Evolutionary conservation across 805 yeast genomes (phyloP), one percentile per base, ranked within the genome.

Genomic region (Candida glaebosa): DNA sequence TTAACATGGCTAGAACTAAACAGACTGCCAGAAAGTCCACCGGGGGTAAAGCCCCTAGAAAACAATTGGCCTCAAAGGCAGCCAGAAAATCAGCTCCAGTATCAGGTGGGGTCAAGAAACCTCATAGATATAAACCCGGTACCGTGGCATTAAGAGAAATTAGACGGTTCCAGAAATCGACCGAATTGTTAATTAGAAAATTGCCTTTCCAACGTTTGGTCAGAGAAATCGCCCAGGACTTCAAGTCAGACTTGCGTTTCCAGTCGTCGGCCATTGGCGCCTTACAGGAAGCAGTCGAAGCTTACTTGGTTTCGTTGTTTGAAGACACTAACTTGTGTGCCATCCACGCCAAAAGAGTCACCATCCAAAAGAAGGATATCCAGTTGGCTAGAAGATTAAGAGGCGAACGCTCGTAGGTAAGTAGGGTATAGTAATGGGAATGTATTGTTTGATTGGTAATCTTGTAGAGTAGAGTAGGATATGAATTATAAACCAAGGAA

Each of bases 291-390:
- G 90, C 98, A 50, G 96, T 91, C 49, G 99, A 91, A 78, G 97
- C 97, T 61, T 93, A 89, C 80, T 78, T 93, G 59, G 96, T 91
- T 41, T 87, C 96, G 47, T 73, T 91, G 61, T 93, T 91, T 57
- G 98, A 91, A 78, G 98, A 93, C 71, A 93, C 98, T 53, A 91
- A 90, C 78, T 80, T 91, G 76, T 93, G 97, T 76, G 97, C 98
- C 52, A 87, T 89, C 56, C 99, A 91, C 73, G 99, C 98, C 61
- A 91, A 93, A 83, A 85, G 99, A 76, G 98, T 91, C 57, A 91
- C 99, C 52, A 88, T 91, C 63, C 96, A 88, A 80, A 91, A 89
- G 87, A 90, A 90, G 76, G 99, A 91, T 71, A 87, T 91, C 68
- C 96, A 90, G 67, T 79, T 91, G 65, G 99, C 98, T 55, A 86